Evolutionary conservation across 306 rosid species (phyloP), one percentile per base, ranked within the genome.

Genomic region (Arachis hypogaea): DNA sequence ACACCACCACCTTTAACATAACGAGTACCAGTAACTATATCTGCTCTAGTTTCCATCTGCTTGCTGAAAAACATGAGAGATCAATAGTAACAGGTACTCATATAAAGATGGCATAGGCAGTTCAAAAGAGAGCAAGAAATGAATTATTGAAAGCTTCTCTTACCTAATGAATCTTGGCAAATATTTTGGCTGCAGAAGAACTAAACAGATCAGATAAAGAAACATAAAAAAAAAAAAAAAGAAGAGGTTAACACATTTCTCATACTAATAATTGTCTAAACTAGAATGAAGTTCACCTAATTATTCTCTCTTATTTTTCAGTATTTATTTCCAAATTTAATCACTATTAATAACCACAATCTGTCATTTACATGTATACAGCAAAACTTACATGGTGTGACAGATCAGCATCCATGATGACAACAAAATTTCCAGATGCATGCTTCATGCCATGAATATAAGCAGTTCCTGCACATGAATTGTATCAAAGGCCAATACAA

Each of bases 381-480:
- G 43, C 61, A 66, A 30, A 52, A 80, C 95, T 86, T 81, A 89
- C 98, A 77, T 89, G 98, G 68, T 94, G 97, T 4, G 98, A 89
- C 61, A 94, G 86, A 86, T 94, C 96, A 58, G 96, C 98, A 82
- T 94, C 97, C 97, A 91, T 89, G 81, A 94, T 94, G 61, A 91
- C 93, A 73, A 91, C 90, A 84, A 91, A 94, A 87, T 94, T 84
- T 30, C 98, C 97, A 70, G 96, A 82, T 52, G 96, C 98, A 88
- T 91, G 95, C 87, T 91, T 89, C 84, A 94, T 80, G 56, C 97
- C 97, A 86, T 94, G 97, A 81, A 85, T 77, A 59, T 91, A 94
- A 77, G 96, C 98, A 79, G 97, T 91, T 78, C 98, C 98, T 94
- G 87, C 79, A 85, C 82, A 81, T 29, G 40, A 71, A 68, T 66